Evolutionary conservation across 768 basidiomycete species (phyloP).

Genomic region (Lactarius trivialis): DNA sequence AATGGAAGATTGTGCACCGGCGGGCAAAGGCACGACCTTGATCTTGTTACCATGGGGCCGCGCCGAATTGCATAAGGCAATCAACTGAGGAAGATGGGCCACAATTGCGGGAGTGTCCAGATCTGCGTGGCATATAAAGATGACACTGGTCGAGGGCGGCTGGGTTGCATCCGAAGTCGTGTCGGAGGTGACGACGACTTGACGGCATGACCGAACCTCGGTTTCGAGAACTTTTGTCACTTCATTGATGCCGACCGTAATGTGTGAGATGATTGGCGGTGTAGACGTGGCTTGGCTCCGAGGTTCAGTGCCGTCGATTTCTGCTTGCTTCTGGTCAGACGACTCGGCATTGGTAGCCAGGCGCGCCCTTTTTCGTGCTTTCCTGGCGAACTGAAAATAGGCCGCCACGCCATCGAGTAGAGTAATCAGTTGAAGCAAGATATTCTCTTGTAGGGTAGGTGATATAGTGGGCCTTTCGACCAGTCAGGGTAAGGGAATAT

Average conservation of each 20-base stretch:
- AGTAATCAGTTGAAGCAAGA: conserved; percentile 46
- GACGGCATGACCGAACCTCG: conserved; percentile 35
- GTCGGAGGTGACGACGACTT: not conserved
- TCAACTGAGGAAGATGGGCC: conserved; percentile 68
- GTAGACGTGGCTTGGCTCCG: conserved; percentile 10
- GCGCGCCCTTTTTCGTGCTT: conserved; percentile 16
- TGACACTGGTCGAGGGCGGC: conserved; percentile 25
- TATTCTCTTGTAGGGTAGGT: conserved; percentile 52
- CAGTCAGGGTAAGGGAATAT: conserved; percentile 12
- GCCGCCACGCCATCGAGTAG: conserved; percentile 45
- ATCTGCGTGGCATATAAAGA: conserved; percentile 72
- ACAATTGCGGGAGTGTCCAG: conserved; percentile 66
- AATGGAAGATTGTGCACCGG: conserved; percentile 56
- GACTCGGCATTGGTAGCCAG: not conserved
- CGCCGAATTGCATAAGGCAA: conserved; percentile 66
- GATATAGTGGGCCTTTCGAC: conserved; percentile 55
- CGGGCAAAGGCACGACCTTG: conserved; percentile 58
- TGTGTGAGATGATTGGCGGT: conserved; percentile 42
- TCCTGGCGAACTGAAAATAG: conserved; percentile 30
- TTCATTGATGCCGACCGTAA: conserved; percentile 69
- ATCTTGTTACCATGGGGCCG: conserved; percentile 27
- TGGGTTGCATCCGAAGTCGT: not conserved
- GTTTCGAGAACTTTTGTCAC: conserved; percentile 69
- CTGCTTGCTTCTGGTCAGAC: not conserved
- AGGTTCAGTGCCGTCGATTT: not conserved